phyloP scores from a whole-genome alignment of 257 asterid species.

The Eucommia ulmoides region DNA sequence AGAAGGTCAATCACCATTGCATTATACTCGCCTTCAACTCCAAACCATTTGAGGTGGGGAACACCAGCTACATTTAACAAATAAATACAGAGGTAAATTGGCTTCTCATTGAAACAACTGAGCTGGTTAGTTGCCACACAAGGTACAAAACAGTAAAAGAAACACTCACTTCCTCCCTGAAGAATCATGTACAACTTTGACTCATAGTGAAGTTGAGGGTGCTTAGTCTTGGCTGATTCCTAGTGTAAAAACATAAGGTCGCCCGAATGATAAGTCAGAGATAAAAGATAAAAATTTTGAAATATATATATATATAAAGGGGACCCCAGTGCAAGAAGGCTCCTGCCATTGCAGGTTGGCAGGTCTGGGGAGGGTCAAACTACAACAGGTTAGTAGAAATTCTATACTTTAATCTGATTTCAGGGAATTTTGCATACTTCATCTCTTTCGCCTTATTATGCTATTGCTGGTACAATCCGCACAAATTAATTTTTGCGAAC shows the following conservation, averaged over 20 bases:
- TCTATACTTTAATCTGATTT: too few species aligned
- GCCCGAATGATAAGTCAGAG: slow-evolving; percentile 4
- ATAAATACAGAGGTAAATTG: slow-evolving; percentile 9
- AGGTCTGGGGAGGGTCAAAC: too few species aligned
- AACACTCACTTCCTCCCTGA: slow-evolving; percentile 83
- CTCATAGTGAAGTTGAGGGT: slow-evolving; percentile 90
- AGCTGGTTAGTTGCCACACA: background rate
- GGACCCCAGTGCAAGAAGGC: too few species aligned
- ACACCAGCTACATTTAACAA: slow-evolving; percentile 54
- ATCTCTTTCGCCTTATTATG: too few species aligned
- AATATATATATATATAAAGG: too few species aligned
- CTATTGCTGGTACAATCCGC: too few species aligned
- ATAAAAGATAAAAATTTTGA: too few species aligned
- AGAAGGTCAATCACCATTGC: slow-evolving; percentile 88
- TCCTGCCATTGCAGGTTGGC: too few species aligned
- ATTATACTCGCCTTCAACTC: slow-evolving; percentile 82
- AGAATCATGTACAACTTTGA: slow-evolving; percentile 83
- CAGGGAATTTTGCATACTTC: too few species aligned
- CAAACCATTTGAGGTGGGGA: slow-evolving; percentile 82
- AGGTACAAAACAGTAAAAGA: slow-evolving; percentile 1
- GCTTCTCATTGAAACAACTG: slow-evolving; percentile 4
- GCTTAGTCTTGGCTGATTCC: slow-evolving; percentile 84
- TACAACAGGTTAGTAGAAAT: too few species aligned
- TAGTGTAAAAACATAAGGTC: slow-evolving; percentile 11
- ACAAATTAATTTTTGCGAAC: background rate